Conservation (phyloP, 805 yeast genomes). For the Ogataea naganishii region DNA sequence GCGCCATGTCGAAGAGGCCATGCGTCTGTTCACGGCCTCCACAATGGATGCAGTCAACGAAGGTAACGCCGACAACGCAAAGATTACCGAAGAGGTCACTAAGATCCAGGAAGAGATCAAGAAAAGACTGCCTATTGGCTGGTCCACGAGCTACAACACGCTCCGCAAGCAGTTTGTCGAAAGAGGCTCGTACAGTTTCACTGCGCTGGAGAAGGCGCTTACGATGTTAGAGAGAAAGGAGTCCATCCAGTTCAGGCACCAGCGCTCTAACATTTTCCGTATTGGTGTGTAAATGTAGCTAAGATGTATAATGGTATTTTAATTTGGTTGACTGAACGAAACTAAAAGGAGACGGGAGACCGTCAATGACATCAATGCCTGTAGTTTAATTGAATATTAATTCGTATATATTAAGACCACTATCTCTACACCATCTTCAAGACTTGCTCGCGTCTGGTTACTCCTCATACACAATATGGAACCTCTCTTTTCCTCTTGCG, state of each 20-base stretch:
- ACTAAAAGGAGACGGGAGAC: too few relatives aligned
- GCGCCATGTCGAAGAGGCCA: conserved; percentile 92
- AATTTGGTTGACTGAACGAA: too few relatives aligned
- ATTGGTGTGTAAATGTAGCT: conserved; percentile 45
- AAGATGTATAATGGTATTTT: too few relatives aligned
- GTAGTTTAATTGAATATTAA: too few relatives aligned
- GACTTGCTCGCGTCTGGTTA: too few relatives aligned
- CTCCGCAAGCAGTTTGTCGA: conserved; percentile 76
- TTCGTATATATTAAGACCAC: too few relatives aligned
- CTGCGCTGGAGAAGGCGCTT: conserved; percentile 77
- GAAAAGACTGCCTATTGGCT: conserved; percentile 90
- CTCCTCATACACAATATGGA: conserved; percentile 55
- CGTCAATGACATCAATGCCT: too few relatives aligned
- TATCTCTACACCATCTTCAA: too few relatives aligned
- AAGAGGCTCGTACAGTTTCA: conserved; percentile 45
- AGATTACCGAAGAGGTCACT: conserved; percentile 61
- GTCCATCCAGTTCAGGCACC: conserved; percentile 80
- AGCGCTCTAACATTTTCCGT: conserved; percentile 73
- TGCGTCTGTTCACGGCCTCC: conserved; percentile 88
- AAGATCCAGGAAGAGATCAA: conserved; percentile 78
- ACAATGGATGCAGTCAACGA: conserved; percentile 83
- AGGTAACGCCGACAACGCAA: conserved; percentile 41
- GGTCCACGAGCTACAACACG: conserved; percentile 86
- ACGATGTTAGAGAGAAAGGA: conserved; percentile 79
- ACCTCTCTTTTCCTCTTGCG: conserved; percentile 48